Base-by-base conservation (phyloP, 495 filamentous ascomycete species). In the Trichoderma parareesei region DNA sequence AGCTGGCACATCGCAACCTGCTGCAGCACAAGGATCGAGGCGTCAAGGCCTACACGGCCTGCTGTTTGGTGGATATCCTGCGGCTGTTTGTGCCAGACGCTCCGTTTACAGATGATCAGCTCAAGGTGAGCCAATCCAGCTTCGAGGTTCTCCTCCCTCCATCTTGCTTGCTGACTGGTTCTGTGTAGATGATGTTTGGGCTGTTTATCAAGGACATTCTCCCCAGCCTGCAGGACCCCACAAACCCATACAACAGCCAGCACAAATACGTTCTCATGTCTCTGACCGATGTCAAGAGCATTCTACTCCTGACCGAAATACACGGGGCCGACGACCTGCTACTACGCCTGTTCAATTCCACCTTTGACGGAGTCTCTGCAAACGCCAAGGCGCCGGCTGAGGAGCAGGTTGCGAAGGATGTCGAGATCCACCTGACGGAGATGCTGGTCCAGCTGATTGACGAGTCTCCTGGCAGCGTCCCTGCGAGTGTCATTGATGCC, bases 31-130 rank as follows among this genome's bases (percentile, higher is more conserved):
- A 95, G 77, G 95, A 99, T 72, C 88, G 85, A 65, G 94, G 94
- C 13, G 93, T 99, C 35, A 86, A 88, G 67, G 94, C 95, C 18
- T 96, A 88, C 80, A 85, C 89, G 48, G 87, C 91, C 13, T 90
- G 90, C 72, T 97, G 92, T 73, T 80, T 98, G 69, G 92, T 96
- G 49, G 95, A 99, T 73, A 90, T 99, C 64, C 84, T 99, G 74
- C 85, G 90, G 69, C 81, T 99, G 38, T 96, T 92, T 78, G 94
- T 94, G 40, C 94, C 94, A 5, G 87, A 98, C 84, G 94, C 94
- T 75, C 94, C 94, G 11, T 98, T 95, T 76, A 96, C 91, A 10
- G 85, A 81, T 38, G 84, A 87, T 61, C 93, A 98, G 76, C 80
- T 99, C 38, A 97, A 94, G 89, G 93, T 96, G 62, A 33, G 74